A percentile compares a stretch with the other conserved stretches of the same genome.
Evolutionary conservation across 1,139 yeast genomes (phyloP).

Genomic region (Cylindricascospora bacillispora): DNA sequence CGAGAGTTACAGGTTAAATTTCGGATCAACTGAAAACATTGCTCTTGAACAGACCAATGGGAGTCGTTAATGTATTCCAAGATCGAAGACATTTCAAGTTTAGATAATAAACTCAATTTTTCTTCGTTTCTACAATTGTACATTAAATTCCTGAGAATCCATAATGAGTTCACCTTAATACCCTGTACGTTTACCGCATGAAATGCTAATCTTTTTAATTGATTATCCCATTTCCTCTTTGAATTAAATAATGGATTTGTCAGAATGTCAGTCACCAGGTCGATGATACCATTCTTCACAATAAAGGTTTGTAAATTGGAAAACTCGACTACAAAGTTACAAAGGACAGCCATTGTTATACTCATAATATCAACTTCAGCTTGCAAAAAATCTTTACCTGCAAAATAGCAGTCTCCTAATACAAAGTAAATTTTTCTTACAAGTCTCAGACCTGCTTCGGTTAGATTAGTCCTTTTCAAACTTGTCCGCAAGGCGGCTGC

Average conservation of each 20-base stretch:
- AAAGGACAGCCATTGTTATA: conserved; percentile 53
- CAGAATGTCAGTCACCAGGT: conserved; percentile 31
- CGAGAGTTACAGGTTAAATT: conserved; percentile 62
- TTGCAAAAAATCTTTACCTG: conserved; percentile 15
- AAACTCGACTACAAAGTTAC: conserved; percentile 71
- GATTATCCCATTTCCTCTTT: conserved; percentile 7
- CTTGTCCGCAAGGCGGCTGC: conserved; percentile 58
- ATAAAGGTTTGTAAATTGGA: conserved; percentile 55
- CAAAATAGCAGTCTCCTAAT: conserved; percentile 18
- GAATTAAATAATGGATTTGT: conserved; percentile 25
- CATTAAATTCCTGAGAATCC: conserved; percentile 45
- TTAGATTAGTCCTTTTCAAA: conserved; percentile 44
- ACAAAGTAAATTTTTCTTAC: conserved; percentile 23
- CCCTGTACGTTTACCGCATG: conserved; percentile 14
- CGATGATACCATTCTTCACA: conserved; percentile 42
- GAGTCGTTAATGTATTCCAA: conserved; percentile 39
- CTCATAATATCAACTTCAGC: conserved; percentile 33
- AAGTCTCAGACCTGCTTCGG: conserved; percentile 35
- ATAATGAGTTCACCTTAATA: conserved; percentile 36
- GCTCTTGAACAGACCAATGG: conserved; percentile 46
- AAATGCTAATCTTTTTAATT: conserved; percentile 5
- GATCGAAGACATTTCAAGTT: conserved; percentile 39
- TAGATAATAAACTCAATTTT: conserved; percentile 28
- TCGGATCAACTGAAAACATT: conserved; percentile 59
- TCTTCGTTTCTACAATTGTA: conserved; percentile 32